phyloP scores from a whole-genome alignment of 2,329 filamentous ascomycete genomes.

The Microdochium trichocladiopsis region DNA sequence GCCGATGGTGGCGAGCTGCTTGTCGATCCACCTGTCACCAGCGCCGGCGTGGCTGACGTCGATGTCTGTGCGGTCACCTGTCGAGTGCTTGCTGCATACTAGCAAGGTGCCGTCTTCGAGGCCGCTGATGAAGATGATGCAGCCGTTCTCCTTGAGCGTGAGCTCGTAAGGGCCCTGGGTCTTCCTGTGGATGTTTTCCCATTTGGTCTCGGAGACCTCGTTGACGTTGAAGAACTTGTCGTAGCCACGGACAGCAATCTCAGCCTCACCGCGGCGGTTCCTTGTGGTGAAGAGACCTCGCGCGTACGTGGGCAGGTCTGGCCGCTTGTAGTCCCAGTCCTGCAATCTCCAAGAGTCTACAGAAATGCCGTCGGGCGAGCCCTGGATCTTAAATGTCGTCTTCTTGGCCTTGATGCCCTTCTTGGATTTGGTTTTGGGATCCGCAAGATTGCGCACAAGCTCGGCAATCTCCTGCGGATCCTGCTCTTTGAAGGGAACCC shows the following conservation, averaged over 20 bases:
- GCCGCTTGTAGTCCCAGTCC: constrained; percentile 93
- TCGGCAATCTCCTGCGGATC: constrained; percentile 59
- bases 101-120: constrained; percentile 83
- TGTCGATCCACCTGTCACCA: constrained; percentile 76
- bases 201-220: constrained; percentile 76
- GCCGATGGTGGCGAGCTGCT: constrained; percentile 69
- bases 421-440: constrained; percentile 46
- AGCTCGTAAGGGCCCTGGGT: constrained; percentile 89
- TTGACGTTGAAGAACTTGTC: constrained; percentile 98
- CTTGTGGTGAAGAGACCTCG: constrained; percentile 87
- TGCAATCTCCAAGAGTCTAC: constrained; percentile 91
- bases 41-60: constrained; percentile 75
- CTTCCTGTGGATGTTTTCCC: constrained; percentile 67
- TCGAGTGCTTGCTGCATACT: constrained; percentile 99
- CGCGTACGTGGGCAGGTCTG: constrained; percentile 81
- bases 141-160: constrained; percentile 98
- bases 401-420: constrained; percentile 69
- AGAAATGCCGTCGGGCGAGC: constrained; percentile 53
- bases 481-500: constrained; percentile 60
- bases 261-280: constrained; percentile 54
- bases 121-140: constrained; percentile 94
- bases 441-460: constrained; percentile 59
- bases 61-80: constrained; percentile 66
- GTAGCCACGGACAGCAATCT: constrained; percentile 86
- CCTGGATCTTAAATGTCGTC: constrained; percentile 62